A percentile compares a stretch with the other conserved stretches of the same genome.
Evolutionary conservation across 2,329 filamentous ascomycete genomes (phyloP).

Genomic region (Ophiostoma quercus): DNA sequence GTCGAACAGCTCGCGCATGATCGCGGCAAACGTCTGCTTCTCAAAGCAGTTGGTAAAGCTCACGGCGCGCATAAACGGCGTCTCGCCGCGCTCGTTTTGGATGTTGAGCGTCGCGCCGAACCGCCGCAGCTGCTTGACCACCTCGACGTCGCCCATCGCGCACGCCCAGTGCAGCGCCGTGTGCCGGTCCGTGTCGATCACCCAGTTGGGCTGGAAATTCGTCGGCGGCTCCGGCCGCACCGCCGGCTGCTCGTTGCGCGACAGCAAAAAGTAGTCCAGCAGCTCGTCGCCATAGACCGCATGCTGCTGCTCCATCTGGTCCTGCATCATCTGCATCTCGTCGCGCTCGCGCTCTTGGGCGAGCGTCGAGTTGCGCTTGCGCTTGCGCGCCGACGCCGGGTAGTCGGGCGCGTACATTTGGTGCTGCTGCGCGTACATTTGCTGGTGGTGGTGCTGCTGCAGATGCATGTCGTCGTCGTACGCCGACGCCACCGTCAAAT

Average conservation of each 20-base stretch:
- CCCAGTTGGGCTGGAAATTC: conserved; percentile 81
- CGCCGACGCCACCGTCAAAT: conserved; percentile 74
- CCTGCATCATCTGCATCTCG: conserved; percentile 48
- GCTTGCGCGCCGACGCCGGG: conserved; percentile 60
- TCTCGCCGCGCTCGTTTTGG: conserved; percentile 71
- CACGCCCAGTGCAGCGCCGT: conserved; percentile 96
- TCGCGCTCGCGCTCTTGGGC: conserved; percentile 58
- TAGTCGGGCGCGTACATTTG: conserved; percentile 48
- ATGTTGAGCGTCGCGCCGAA: conserved; percentile 71
- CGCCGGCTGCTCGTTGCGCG: conserved; percentile 69
- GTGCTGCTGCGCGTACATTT: conserved; percentile 28
- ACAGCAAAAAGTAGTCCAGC: conserved; percentile 90
- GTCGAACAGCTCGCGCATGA: conserved; percentile 76
- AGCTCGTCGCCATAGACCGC: conserved; percentile 88
- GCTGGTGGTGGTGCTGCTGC: conserved; percentile 39
- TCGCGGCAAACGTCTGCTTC: conserved; percentile 79
- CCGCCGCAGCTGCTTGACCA: conserved; percentile 79
- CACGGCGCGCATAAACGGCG: conserved; percentile 88
- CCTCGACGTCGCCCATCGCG: conserved; percentile 91
- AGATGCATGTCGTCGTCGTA: conserved; percentile 63
- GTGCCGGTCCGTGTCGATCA: conserved; percentile 90
- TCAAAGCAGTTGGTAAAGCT: conserved; percentile 97
- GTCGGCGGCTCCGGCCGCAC: conserved; percentile 71
- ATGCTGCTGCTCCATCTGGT: conserved; percentile 73
- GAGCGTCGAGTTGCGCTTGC: conserved; percentile 54